These are phyloP conservation scores for Arabidopsis lyrata DNA, from an alignment of 441 rosid genomes.

Conservation along the genomic window DNA sequence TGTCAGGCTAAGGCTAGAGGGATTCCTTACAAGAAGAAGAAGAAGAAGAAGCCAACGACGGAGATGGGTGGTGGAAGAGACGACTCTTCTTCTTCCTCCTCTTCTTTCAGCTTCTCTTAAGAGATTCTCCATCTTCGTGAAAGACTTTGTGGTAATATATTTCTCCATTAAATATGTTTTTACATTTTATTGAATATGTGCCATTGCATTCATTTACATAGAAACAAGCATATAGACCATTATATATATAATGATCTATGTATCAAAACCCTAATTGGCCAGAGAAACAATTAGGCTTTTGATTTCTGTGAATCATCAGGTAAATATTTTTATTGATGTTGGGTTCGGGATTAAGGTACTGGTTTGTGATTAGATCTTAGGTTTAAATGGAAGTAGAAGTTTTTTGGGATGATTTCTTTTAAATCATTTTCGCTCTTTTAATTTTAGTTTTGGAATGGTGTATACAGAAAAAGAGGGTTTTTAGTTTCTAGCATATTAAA, in stretches of 20 bases:
- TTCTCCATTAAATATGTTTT: constrained; percentile 18
- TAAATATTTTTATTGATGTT: background rate
- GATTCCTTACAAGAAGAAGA: constrained; percentile 78
- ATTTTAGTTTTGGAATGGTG: constrained; percentile 11
- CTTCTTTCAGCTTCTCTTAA: constrained; percentile 67
- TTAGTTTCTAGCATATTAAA: constrained; percentile 18
- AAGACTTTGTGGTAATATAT: constrained; percentile 33
- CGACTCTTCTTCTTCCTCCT: constrained; percentile 49
- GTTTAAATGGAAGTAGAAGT: constrained; percentile 10
- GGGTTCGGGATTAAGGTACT: constrained; percentile 5
- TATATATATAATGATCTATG: background rate
- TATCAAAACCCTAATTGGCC: constrained; percentile 39
- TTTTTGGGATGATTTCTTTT: background rate
- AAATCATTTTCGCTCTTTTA: constrained; percentile 15
- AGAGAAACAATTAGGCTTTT: constrained; percentile 9
- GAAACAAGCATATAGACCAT: background rate
- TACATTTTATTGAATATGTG: constrained; percentile 10
- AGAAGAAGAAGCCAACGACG: constrained; percentile 52
- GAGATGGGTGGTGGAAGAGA: constrained; percentile 43
- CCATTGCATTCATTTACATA: constrained; percentile 11
- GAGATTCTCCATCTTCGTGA: constrained; percentile 20
- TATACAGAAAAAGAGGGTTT: background rate
- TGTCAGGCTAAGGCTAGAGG: constrained; percentile 81
- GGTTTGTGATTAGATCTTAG: constrained; percentile 22
- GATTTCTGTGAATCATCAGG: constrained; percentile 1